phyloP scores from a whole-genome alignment of 2,329 filamentous ascomycete genomes.

The Colletotrichum neosansevieriae region DNA sequence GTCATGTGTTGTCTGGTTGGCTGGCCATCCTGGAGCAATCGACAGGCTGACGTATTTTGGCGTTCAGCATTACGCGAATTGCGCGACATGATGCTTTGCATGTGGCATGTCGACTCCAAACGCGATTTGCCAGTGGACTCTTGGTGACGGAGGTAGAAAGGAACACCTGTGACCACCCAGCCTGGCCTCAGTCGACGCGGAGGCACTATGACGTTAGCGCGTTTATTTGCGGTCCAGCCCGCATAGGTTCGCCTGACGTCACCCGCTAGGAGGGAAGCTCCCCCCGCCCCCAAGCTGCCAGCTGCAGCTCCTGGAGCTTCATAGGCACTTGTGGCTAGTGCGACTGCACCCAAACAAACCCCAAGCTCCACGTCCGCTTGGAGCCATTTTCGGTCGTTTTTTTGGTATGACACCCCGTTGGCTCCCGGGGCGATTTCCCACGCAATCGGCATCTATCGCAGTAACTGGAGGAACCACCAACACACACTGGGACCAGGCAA shows the following conservation, averaged over 20 bases:
- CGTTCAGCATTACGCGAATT: constrained; percentile 26
- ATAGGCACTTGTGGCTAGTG: constrained; percentile 25
- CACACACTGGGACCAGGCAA: constrained; percentile 8
- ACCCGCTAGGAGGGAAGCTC: neutral
- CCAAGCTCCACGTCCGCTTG: constrained; percentile 13
- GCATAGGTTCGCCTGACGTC: constrained; percentile 21
- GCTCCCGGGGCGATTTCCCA: constrained; percentile 13
- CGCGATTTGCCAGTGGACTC: constrained; percentile 10
- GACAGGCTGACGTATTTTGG: constrained; percentile 36
- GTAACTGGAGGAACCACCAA: constrained; percentile 15
- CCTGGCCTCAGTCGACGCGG: constrained; percentile 24
- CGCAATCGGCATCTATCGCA: constrained; percentile 4
- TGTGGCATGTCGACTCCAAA: constrained; percentile 36
- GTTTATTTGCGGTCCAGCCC: constrained; percentile 21
- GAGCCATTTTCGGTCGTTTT: constrained; percentile 23
- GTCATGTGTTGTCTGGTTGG: constrained; percentile 30
- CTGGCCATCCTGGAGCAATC: constrained; percentile 25
- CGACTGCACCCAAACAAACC: constrained; percentile 19
- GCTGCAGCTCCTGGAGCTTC: constrained; percentile 30
- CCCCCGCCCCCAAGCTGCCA: constrained; percentile 1
- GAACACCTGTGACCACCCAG: constrained; percentile 4
- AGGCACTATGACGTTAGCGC: constrained; percentile 34
- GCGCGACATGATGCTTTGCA: constrained; percentile 24
- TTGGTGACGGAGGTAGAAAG: neutral
- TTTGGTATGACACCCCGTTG: constrained; percentile 27